A percentile compares a stretch with the other conserved stretches of the same genome.
These are phyloP conservation scores for Trichopus zeylanicus DNA, from an alignment of 116 monocot genomes.

Conservation along the genomic window DNA sequence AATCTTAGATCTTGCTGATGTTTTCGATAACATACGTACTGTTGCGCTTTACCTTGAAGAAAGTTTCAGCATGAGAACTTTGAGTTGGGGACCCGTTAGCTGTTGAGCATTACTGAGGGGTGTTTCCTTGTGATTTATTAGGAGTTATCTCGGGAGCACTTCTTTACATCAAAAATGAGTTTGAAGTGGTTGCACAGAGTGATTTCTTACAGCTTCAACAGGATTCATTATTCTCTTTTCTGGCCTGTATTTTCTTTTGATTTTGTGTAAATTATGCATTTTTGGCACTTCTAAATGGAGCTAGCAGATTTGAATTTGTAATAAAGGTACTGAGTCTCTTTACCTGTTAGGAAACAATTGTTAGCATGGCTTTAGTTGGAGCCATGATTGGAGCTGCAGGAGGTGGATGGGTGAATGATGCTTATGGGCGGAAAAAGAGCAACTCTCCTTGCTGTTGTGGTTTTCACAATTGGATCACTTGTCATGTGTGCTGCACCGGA, in stretches of 20 bases:
- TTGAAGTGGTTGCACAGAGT: slow-evolving; percentile 49
- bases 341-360: slow-evolving; percentile 78
- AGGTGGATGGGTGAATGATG: slow-evolving; percentile 92
- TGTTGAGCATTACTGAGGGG: too few species aligned
- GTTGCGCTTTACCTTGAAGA: too few species aligned
- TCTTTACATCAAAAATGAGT: slow-evolving; percentile 82
- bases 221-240: not conserved
- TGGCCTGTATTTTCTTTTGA: not conserved
- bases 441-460: slow-evolving; percentile 69
- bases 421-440: slow-evolving; percentile 82
- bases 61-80: too few species aligned
- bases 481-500: slow-evolving; percentile 76
- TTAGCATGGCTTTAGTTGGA: slow-evolving; percentile 91
- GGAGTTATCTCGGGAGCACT: slow-evolving; percentile 98
- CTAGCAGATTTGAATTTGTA: not conserved
- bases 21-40: too few species aligned
- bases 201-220: slow-evolving; percentile 63
- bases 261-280: not conserved
- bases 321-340: not conserved
- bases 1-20: too few species aligned
- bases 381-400: slow-evolving; percentile 79
- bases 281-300: not conserved
- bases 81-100: too few species aligned
- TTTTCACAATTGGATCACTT: slow-evolving; percentile 67
- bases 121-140: slow-evolving; percentile 6